Percentiles rank a stretch among this genome's conserved stretches.
Conservation (phyloP, 306 rosid genomes). For the Psophocarpus tetragonolobus region DNA sequence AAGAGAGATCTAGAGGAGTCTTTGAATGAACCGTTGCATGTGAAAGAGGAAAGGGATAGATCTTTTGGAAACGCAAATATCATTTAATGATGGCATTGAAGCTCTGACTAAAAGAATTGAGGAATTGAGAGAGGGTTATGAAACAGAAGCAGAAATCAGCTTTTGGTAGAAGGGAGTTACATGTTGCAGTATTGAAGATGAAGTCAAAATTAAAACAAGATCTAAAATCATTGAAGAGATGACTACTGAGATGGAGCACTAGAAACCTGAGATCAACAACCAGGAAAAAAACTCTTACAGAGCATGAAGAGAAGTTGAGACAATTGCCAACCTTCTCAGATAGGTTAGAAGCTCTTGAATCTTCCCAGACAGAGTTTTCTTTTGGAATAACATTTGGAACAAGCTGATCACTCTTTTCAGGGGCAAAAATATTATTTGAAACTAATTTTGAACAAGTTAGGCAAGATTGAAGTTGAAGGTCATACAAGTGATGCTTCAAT, state of each 20-base stretch:
- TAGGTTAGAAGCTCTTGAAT: slow-evolving; percentile 64
- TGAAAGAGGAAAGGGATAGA: too few species aligned
- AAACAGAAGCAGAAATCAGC: too few species aligned
- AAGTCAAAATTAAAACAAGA: too few species aligned
- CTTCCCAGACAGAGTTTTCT: slow-evolving; percentile 58
- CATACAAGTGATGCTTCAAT: not conserved
- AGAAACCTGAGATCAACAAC: slow-evolving; percentile 61
- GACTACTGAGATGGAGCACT: slow-evolving; percentile 53
- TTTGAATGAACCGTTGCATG: too few species aligned
- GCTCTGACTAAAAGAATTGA: too few species aligned
- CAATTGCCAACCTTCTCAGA: slow-evolving; percentile 59
- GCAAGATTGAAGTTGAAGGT: slow-evolving; percentile 57
- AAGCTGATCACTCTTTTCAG: slow-evolving; percentile 58
- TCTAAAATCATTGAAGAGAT: slow-evolving; percentile 52
- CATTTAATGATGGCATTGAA: too few species aligned
- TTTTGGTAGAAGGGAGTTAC: too few species aligned
- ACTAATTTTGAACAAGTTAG: slow-evolving; percentile 53
- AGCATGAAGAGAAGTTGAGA: slow-evolving; percentile 58
- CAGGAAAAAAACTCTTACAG: slow-evolving; percentile 51
- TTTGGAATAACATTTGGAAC: slow-evolving; percentile 61
- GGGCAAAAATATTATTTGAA: slow-evolving; percentile 59
- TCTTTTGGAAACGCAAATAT: too few species aligned
- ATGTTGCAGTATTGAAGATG: too few species aligned
- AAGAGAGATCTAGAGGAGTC: too few species aligned
- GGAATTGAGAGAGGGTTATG: too few species aligned